Evolutionary conservation across 139 green algal species (phyloP), one percentile per base, ranked within the genome.

Genomic region (Coccomyxa sp.): DNA sequence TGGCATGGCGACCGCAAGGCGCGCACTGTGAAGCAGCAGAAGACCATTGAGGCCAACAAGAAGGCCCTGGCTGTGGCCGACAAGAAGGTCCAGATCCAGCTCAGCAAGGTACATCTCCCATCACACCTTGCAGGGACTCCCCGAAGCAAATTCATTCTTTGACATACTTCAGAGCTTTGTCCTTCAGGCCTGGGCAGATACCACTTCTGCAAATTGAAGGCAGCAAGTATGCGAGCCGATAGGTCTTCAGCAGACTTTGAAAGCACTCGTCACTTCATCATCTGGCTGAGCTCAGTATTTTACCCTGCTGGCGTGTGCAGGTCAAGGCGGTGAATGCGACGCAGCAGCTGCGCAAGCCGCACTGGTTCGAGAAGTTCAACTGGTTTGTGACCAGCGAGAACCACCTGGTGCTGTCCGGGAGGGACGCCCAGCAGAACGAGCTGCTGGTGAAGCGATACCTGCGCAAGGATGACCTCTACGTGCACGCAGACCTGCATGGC

Each of bases 341-440:
- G n/a, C 79, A 84, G 76, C 78, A 82, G 36, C 76, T 92, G 77
- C 93, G 95, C 71, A 98, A 98, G 88, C 75, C 89, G n/a, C 85
- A 88, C 79, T 99, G 95, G 95, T 99, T 97, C 80, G 96, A 99
- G 87, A 92, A 93, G 73, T 99, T 98, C 86, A 82, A 95, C 82
- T 99, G 96, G 96, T 99, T 98, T 80, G 88, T 99, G 75, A 92
- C 84, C 77, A 91, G 72, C 35, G 95, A 98, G 84, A 97, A 97
- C 64, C 98, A 93, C 82, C 86, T 99, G 73, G 93, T 98, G 44
- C 79, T 99, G 29, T 88, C 76, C 68, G 96, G 95, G 0, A 82
- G 93, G 0, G 96, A 99, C 76, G 92, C 93, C 33, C 93, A 98
- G 84, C 95, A 99, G 87, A 98, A 98, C 82, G 95, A 98, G 85